Base-by-base conservation (phyloP, 2,329 filamentous ascomycete genomes). In the Zymoseptoria passerinii region DNA sequence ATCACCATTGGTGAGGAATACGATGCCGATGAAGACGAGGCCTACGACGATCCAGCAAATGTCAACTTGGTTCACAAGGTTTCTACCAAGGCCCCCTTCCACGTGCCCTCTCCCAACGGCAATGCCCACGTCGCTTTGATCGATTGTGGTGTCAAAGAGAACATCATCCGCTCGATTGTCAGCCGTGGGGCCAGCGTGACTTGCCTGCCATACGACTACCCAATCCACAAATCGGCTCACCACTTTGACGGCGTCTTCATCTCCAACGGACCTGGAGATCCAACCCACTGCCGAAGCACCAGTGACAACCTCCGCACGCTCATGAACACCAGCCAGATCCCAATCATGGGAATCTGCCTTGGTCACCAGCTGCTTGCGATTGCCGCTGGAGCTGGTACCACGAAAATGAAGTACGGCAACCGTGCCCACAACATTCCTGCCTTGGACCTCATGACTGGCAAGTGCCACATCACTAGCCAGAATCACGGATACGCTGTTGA, bases 381-480 rank as follows among this genome's bases (percentile, higher is more conserved):
- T 67, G 91, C 94, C 53, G 83, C 88, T 60, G 94, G 94, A 63
- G 94, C 90, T 56, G 83, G 85, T 69, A 97, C 94, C 62, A 87
- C 95, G 78, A 97, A 97, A 84, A 85, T 99, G 77, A 97, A 97
- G 84, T 99, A 96, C 76, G 94, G 94, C 71, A 99, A 99, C 83
- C 89, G 94, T 67, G 94, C 92, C 18, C 94, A 97, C 82, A 99
- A 99, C 81, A 97, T 97, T 69, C 94, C 94, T 8, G 91, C 92
- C 61, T 80, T 97, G 59, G 92, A 97, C 73, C 81, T 96, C 74
- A 96, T 89, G 61, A 97, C 92, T 44, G 92, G 94, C 58, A 90
- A 92, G 75, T 97, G 94, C 84, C 92, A 97, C 80, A 97, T 97
- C 75, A 97, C 92, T 59, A 92, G 87, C 74, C 94, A 99, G 81